Evolutionary conservation across 805 yeast species (phyloP).

Genomic region (Metahyphopichia silvanorum): DNA sequence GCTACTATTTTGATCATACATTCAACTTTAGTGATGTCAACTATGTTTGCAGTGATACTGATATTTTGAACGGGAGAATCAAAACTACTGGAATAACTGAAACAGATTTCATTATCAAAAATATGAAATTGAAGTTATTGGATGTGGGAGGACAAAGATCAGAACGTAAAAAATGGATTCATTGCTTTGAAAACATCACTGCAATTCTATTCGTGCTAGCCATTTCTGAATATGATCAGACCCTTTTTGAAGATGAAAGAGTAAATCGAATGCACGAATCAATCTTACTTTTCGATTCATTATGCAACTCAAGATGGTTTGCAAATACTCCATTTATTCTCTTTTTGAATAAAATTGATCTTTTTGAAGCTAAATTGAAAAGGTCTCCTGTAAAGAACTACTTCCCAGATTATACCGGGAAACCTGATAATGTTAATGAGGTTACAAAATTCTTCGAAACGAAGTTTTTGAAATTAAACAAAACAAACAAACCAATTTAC

Average conservation of each 20-base stretch:
- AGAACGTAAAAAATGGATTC: conserved; percentile 92
- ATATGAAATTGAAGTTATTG: conserved; percentile 66
- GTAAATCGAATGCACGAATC: conserved; percentile 93
- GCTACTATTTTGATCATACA: conserved; percentile 78
- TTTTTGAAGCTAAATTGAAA: conserved; percentile 68
- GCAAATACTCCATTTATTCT: conserved; percentile 80
- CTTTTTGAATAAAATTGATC: conserved; percentile 84
- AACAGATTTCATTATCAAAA: conserved; percentile 65
- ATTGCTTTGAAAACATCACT: conserved; percentile 87
- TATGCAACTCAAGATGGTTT: conserved; percentile 87
- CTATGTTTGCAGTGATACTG: conserved; percentile 74
- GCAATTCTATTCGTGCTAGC: conserved; percentile 87
- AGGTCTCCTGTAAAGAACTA: conserved; percentile 64
- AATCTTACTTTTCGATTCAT: conserved; percentile 73
- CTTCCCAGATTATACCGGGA: conserved; percentile 76
- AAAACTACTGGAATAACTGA: conserved; percentile 96
- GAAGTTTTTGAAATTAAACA: conserved; percentile 61
- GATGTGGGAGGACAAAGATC: conserved; percentile 98
- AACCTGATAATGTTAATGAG: conserved; percentile 57
- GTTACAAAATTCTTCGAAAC: conserved; percentile 71
- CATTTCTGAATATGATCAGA: conserved; percentile 88
- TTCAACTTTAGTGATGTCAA: conserved; percentile 57
- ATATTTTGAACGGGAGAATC: conserved; percentile 85
- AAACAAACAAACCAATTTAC: conserved; percentile 72
- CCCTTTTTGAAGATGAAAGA: conserved; percentile 81